Percentiles rank a stretch among this genome's conserved stretches.
These are phyloP conservation scores for Fusarium temperatum DNA, from an alignment of 2,329 filamentous ascomycete species.

Conservation along the genomic window DNA sequence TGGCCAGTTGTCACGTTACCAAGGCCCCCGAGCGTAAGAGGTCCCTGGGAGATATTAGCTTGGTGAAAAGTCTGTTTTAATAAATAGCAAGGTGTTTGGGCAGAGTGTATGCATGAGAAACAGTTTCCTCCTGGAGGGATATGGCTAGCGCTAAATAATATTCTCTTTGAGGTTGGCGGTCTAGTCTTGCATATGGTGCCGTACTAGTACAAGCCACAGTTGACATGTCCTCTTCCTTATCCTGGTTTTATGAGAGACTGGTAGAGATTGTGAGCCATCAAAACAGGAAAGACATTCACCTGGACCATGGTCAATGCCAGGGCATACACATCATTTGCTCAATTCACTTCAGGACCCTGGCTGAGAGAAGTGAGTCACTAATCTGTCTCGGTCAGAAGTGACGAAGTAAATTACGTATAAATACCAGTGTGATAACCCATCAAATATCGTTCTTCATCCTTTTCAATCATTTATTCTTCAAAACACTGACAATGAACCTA, in stretches of 20 bases:
- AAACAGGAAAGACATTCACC: background rate
- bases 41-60: background rate
- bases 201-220: background rate
- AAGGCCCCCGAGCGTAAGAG: background rate
- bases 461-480: background rate
- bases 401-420: background rate
- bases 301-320: background rate
- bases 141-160: background rate
- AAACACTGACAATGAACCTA: background rate
- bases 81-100: background rate
- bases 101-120: background rate
- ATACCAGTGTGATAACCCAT: background rate
- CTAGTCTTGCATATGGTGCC: background rate
- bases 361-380: background rate
- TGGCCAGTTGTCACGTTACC: background rate
- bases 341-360: background rate
- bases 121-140: background rate
- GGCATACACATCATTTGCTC: background rate
- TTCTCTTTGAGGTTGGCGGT: fast-evolving
- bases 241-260: background rate
- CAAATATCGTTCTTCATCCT: background rate
- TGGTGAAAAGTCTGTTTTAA: fast-evolving
- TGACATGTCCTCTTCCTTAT: background rate
- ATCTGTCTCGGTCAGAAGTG: background rate
- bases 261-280: background rate